Base-by-base conservation (phyloP, 148 eudicot genomes). In the Cornus suecica region DNA sequence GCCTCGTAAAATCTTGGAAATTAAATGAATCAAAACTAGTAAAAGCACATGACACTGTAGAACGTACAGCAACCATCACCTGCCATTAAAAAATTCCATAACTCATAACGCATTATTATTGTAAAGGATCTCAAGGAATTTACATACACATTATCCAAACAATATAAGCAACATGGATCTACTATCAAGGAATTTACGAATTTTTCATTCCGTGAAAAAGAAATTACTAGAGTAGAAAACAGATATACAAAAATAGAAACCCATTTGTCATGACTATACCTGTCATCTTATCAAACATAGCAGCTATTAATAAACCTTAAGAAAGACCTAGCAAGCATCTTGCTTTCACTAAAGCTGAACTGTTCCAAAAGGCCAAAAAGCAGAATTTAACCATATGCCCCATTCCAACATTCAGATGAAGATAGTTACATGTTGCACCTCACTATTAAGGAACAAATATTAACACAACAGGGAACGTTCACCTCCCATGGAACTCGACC, bases 11-110 rank as follows among this genome's bases (percentile, higher is more conserved):
- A 60, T 71, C 84, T 52, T 77, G 83, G 79, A 30, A 48, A 74
- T 74, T 74, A 79, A 28, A 73, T 26, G 78, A 74, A 80, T 74
- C 82, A 84, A 76, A 70, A 69, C 42, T 22, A 26, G 75, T 66
- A 65, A 64, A 48, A 54, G 73, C 78, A 72, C 70, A 71, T 48
- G 83, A 83, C 65, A 75, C 72, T 69, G 81, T 79, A 66, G 82
- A 75, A 56, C 80, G 70, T 63, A 90, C 71, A 51, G 83, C 80
- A 79, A 31, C 77, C 78, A 88, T 70, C 65, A 80, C 89, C 98
- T 92, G 90, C 80, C 74, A 77, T 28, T 78, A 66, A 76, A 75
- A 65, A 80, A 76, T 67, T 66, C 34, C 1, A 34, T 67, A 22
- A 48, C 62, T 74, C 27, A 60, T 66, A 10, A 48, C 22, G 22